These are phyloP conservation scores for Fraxinus americana DNA, from an alignment of 257 asterid species.

Conservation along the genomic window DNA sequence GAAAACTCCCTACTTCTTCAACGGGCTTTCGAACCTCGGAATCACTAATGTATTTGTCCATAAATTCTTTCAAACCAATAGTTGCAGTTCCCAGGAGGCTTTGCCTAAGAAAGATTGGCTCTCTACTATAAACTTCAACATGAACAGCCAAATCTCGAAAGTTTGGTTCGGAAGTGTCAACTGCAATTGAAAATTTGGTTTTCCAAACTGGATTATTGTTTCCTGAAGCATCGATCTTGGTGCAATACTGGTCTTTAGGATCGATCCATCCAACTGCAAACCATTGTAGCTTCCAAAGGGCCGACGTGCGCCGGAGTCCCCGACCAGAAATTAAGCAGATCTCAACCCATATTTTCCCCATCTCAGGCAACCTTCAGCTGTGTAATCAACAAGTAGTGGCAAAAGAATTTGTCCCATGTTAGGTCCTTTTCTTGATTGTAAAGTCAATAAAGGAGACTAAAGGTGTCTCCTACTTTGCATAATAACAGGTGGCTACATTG, in stretches of 20 bases:
- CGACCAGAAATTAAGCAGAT: conserved; percentile 77
- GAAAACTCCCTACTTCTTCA: conserved; percentile 89
- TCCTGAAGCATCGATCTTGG: conserved; percentile 75
- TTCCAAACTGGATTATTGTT: conserved; percentile 79
- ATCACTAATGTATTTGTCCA: conserved; percentile 53
- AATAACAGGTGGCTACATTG: conserved; percentile 32
- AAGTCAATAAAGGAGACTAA: conserved; percentile 35
- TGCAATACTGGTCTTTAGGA: conserved; percentile 69
- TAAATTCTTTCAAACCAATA: conserved; percentile 66
- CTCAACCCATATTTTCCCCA: conserved; percentile 75
- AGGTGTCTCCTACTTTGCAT: conserved; percentile 32
- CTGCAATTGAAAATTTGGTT: conserved; percentile 56
- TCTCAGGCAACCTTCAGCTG: conserved; percentile 19
- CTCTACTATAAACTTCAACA: conserved; percentile 82
- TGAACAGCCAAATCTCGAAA: conserved; percentile 53
- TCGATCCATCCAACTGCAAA: conserved; percentile 84
- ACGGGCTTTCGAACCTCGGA: conserved; percentile 53
- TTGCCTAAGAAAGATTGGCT: conserved; percentile 68
- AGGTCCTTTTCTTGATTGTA: conserved; percentile 46
- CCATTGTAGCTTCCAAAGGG: conserved; percentile 83
- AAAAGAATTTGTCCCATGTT: conserved; percentile 17
- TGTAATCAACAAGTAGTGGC: conserved; percentile 24
- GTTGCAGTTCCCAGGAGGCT: conserved; percentile 75
- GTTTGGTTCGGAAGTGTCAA: conserved; percentile 47
- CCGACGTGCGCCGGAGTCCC: conserved; percentile 60